These are phyloP conservation scores for Botryotinia narcissicola DNA, from an alignment of 2,329 filamentous ascomycete genomes.

Conservation along the genomic window DNA sequence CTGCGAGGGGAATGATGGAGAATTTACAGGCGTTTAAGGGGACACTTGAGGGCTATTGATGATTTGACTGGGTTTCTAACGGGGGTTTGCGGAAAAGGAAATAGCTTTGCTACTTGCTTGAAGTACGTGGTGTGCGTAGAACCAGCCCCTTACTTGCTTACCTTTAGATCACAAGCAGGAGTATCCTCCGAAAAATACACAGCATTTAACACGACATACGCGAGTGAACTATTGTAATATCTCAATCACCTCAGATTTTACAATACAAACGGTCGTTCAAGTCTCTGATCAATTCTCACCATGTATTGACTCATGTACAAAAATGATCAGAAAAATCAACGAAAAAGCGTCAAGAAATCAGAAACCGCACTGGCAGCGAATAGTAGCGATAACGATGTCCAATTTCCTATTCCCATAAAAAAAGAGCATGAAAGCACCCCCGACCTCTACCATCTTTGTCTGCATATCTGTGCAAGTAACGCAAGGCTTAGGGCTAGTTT, in stretches of 20 bases:
- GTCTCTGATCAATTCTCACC: background rate
- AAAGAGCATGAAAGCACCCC: background rate
- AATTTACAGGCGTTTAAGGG: no score
- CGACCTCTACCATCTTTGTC: background rate
- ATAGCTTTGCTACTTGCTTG: no score
- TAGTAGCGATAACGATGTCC: fast-evolving
- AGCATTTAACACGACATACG: background rate
- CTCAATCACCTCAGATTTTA: no score
- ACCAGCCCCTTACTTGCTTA: background rate
- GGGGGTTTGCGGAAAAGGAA: no score
- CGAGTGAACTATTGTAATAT: background rate
- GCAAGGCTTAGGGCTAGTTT: background rate
- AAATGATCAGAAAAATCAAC: background rate
- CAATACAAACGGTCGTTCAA: background rate
- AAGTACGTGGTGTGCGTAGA: background rate
- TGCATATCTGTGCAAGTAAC: background rate
- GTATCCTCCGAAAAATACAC: fast-evolving
- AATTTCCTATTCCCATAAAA: fast-evolving
- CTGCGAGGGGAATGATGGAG: no score
- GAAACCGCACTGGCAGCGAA: background rate
- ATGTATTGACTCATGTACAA: no score
- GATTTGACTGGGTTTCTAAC: fast-evolving
- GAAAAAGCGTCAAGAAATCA: background rate
- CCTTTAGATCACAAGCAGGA: background rate
- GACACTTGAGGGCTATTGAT: no score